Base-by-base conservation (phyloP, 768 basidiomycete species). In the Trametes cinnabarina region DNA sequence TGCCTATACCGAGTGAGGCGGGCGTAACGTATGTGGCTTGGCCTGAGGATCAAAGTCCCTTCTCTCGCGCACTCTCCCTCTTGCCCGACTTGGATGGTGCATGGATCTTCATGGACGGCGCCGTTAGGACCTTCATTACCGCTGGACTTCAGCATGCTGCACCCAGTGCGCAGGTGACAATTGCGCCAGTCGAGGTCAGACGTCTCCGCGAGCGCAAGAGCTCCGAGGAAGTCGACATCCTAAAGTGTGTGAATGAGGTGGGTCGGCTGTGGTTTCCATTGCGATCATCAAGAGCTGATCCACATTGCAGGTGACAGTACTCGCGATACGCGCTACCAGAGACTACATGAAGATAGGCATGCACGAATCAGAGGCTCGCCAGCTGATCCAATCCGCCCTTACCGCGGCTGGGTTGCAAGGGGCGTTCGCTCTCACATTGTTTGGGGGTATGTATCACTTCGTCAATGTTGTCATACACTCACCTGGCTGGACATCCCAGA, bases 181-280 rank as follows among this genome's bases (percentile, higher is more conserved):
- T 76, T 19, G 85, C 86, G 0, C 83, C 84, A 3, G 62, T 69
- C 3, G 78, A 79, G 48, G 77, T 93, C 28, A 78, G 75, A n/a
- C 73, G 76, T 39, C 68, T 94, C 22, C 77, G 91, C 22, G 88
- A 94, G 70, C 79, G 86, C 60, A 94, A 94, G 70, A 90, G 87
- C 12, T 61, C 67, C 9, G 76, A 84, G 44, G 92, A 94, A 66
- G 73, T 92, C 12, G 80, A 80, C 4, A 77, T 94, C 48, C 68
- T 96, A 66, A 83, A 78, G 63, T 94, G 90, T 66, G 90, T 77
- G 1, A 93, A 92, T 67, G 88, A 93, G 79, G 90, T 92, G 47
- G 4, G 72, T 50, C 20, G 3, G 25, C 0, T 20, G 32, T 2
- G 3, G 15, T 15, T 0, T n/a, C 37, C 37, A 12, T 32, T 7